Evolutionary conservation across 148 eudicot genomes (phyloP), one percentile per base, ranked within the genome.

Genomic region (Diospyros kaki): DNA sequence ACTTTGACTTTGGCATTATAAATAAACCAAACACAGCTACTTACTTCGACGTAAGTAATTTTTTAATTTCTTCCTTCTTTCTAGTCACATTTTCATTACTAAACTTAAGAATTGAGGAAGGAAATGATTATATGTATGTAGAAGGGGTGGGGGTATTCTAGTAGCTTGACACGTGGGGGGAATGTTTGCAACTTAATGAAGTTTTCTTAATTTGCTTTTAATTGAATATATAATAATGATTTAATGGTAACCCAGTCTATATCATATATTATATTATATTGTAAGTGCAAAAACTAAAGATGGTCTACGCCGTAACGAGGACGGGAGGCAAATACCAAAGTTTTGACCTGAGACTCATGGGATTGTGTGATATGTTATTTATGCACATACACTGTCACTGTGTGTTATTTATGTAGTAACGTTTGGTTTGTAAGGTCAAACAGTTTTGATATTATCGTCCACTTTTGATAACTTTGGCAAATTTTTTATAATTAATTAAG

Each of bases 251-350:
- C 28, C 28, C 28, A 28, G 28, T 28, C 28, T 28, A 51, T 51
- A 51, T n/a, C n/a, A n/a, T n/a, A n/a, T n/a, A n/a, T n/a, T n/a
- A 2, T 51, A 51, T 51, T 51, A 28, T 28, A 28, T 28, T 28
- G 28, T 28, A 28, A 28, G 28, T 28, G 28, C 0, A 9, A 50
- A 67, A 10, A 52, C 40, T 56, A 50, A 39, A 73, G 9, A 18
- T 43, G 72, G 79, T 78, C 78, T 64, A 72, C 81, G 81, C 79
- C 81, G 79, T 72, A 71, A 75, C 2, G 5, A 52, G 69, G 38
- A 82, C 81, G 81, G 73, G 42, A 9, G 64, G 43, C 69, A 77
- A 45, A 4, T 66, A 78, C 52, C 73, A 58, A 74, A 12, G 69
- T 65, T 74, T 81, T 81, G 84, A 81, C 81, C 73, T 67, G 18